These are phyloP conservation scores for Mallotus japonicus DNA, from an alignment of 441 rosid species.

Conservation along the genomic window DNA sequence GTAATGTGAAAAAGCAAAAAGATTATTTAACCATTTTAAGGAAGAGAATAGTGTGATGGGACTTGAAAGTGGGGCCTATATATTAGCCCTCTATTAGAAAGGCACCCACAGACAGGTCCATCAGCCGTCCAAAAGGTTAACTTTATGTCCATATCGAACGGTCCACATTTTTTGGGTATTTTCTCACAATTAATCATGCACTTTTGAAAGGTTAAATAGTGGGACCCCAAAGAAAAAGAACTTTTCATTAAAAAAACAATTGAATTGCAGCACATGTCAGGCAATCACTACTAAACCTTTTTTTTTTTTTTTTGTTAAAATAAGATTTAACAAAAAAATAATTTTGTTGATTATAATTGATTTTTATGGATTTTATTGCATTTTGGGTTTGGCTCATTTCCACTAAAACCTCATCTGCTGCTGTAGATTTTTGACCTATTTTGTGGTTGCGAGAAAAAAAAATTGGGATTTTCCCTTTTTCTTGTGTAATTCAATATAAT, in stretches of 20 bases:
- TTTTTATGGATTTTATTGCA: background rate
- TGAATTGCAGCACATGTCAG: slow-evolving; percentile 23
- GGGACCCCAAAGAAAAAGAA: slow-evolving; percentile 12
- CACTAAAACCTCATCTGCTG: slow-evolving; percentile 7
- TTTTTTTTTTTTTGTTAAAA: background rate
- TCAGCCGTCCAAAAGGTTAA: slow-evolving; percentile 22
- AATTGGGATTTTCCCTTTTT: background rate
- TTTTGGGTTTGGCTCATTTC: slow-evolving; percentile 31
- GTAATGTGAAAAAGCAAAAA: slow-evolving; percentile 4
- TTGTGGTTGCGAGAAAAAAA: background rate
- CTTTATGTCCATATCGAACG: slow-evolving; percentile 30
- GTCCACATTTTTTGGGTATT: slow-evolving; percentile 10
- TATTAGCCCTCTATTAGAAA: background rate
- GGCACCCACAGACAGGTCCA: slow-evolving; percentile 23
- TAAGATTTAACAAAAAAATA: background rate
- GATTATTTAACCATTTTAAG: background rate
- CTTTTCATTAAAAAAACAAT: background rate
- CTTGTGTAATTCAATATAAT: background rate
- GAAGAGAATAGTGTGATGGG: slow-evolving; percentile 16
- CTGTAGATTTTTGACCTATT: background rate
- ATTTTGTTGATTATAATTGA: background rate
- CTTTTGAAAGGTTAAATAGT: slow-evolving; percentile 18
- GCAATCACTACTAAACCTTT: background rate
- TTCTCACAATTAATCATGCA: slow-evolving; percentile 24
- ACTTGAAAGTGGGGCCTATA: slow-evolving; percentile 15